Percentiles rank a stretch among this genome's conserved stretches.
Evolutionary conservation across 768 basidiomycete species (phyloP).

Genomic region (Boletus vermiculosoides): DNA sequence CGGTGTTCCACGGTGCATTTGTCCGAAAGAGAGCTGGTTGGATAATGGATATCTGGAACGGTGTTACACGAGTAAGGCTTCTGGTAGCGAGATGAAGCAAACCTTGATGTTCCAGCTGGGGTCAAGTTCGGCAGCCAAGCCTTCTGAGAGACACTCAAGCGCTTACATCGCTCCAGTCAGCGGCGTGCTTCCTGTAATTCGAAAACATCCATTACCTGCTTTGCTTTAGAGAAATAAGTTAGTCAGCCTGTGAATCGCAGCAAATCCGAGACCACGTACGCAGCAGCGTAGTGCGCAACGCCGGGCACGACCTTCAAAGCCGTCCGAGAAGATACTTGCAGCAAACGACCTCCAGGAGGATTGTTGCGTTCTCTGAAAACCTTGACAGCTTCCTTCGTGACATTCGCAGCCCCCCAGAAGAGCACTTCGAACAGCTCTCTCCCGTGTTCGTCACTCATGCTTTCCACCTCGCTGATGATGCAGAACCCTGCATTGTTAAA

Average conservation of each 20-base stretch:
- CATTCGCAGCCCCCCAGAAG: slow-evolving; percentile 39
- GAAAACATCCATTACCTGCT: slow-evolving; percentile 19
- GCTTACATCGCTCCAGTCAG: slow-evolving; percentile 25
- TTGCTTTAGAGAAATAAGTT: slow-evolving; percentile 19
- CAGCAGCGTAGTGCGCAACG: slow-evolving; percentile 25
- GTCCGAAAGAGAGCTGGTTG: slow-evolving; percentile 27
- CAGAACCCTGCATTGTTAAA: slow-evolving; percentile 42
- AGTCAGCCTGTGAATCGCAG: not conserved
- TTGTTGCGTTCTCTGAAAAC: slow-evolving; percentile 40
- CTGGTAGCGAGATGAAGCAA: not conserved
- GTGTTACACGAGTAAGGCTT: not conserved
- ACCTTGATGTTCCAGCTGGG: slow-evolving; percentile 50
- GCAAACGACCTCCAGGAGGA: slow-evolving; percentile 39
- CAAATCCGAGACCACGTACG: slow-evolving; percentile 19
- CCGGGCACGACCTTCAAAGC: slow-evolving; percentile 23
- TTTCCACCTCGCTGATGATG: slow-evolving; percentile 39
- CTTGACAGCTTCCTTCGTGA: slow-evolving; percentile 33
- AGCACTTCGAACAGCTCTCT: slow-evolving; percentile 38
- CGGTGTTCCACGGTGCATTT: slow-evolving; percentile 1
- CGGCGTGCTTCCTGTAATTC: not conserved
- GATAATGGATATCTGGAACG: slow-evolving; percentile 22
- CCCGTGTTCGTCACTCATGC: slow-evolving; percentile 33
- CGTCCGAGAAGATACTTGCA: slow-evolving; percentile 36
- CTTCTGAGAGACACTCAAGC: slow-evolving; percentile 39
- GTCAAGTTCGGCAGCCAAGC: slow-evolving; percentile 40